Evolutionary conservation across 1,284 basidiomycete species (phyloP).

Genomic region (Ganoderma boninense): DNA sequence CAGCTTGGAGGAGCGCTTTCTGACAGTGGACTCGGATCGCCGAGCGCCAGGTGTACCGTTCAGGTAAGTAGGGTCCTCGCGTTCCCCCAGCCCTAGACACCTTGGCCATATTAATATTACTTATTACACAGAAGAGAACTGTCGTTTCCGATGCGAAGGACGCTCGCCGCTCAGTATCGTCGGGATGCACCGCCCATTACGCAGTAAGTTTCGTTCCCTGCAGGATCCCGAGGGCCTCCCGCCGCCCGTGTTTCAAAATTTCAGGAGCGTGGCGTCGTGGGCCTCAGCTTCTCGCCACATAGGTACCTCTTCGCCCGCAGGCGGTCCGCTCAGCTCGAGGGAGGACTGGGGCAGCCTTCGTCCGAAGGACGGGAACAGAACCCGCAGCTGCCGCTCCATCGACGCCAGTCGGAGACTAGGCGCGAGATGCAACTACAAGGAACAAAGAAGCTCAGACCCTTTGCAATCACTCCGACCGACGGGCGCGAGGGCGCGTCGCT

Average conservation of each 20-base stretch:
- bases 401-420: background rate
- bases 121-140: background rate
- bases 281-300: background rate
- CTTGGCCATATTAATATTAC: too few relatives aligned
- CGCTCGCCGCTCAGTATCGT: background rate
- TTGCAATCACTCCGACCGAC: background rate
- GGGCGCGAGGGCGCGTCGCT: background rate
- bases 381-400: background rate
- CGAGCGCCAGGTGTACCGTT: background rate
- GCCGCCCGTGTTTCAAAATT: background rate
- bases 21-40: background rate
- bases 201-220: background rate
- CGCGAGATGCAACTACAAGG: background rate
- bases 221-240: background rate
- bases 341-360: background rate
- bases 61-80: background rate
- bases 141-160: background rate
- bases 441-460: background rate
- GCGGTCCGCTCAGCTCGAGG: background rate
- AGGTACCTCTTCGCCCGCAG: background rate
- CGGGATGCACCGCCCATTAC: background rate
- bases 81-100: background rate
- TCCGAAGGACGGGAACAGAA: background rate
- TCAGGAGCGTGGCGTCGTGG: background rate
- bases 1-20: background rate